Evolutionary conservation across 768 basidiomycete genomes (phyloP).

Genomic region (Xerocomus spinulosus): DNA sequence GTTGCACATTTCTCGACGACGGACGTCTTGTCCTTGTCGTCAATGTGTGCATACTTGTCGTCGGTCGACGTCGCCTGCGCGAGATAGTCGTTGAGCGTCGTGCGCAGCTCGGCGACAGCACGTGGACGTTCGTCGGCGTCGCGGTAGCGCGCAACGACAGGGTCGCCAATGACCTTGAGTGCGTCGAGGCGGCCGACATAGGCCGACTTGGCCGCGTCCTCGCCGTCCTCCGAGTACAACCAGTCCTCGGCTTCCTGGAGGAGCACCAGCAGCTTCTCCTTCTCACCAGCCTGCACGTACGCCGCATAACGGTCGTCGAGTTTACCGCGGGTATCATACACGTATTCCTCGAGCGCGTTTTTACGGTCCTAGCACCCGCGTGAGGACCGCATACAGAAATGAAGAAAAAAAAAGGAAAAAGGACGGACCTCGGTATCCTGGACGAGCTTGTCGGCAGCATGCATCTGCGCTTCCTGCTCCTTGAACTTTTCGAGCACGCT

Average conservation of each 20-base stretch:
- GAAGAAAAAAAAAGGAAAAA: background rate
- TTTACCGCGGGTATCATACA: constrained; percentile 92
- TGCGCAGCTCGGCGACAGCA: constrained; percentile 72
- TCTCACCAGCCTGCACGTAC: constrained; percentile 74
- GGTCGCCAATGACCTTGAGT: constrained; percentile 84
- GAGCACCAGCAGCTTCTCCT: constrained; percentile 64
- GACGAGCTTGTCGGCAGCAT: constrained; percentile 90
- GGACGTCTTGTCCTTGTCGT: constrained; percentile 78
- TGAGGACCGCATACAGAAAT: background rate
- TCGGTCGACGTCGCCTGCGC: constrained; percentile 76
- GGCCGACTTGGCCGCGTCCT: constrained; percentile 93
- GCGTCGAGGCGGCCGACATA: constrained; percentile 80
- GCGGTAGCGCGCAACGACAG: constrained; percentile 75
- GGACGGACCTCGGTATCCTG: constrained; percentile 87
- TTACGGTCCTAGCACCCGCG: constrained; percentile 73
- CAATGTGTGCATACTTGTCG: constrained; percentile 87
- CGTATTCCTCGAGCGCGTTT: constrained; percentile 98
- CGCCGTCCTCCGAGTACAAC: constrained; percentile 95
- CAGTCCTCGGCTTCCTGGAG: constrained; percentile 87
- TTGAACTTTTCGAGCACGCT: constrained; percentile 56
- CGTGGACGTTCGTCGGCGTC: constrained; percentile 79
- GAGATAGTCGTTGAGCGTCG: constrained; percentile 84
- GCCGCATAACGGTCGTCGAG: constrained; percentile 82
- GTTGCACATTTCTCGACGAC: constrained; percentile 90
- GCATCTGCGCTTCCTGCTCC: constrained; percentile 88